phyloP scores from a whole-genome alignment of 169 alveolate species.

The Cryptosporidium sp. region DNA sequence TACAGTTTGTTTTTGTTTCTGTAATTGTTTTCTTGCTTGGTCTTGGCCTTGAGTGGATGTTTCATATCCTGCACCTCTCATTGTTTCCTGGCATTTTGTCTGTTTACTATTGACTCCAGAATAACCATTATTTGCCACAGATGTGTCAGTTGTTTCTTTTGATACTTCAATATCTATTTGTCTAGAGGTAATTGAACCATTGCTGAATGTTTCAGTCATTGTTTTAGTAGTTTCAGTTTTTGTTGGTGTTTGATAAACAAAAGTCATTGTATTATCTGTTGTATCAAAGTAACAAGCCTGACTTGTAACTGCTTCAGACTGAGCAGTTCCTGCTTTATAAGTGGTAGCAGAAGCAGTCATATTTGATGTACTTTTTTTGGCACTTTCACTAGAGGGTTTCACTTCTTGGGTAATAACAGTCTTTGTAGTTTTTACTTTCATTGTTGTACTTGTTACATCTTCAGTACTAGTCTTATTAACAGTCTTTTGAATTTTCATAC shows the following conservation, averaged over 20 bases:
- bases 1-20: conserved; percentile 6
- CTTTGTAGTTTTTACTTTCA: conserved; percentile 24
- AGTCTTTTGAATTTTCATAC: conserved; percentile 29
- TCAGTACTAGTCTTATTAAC: conserved; percentile 10
- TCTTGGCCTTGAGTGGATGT: background rate
- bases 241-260: background rate
- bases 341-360: background rate
- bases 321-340: background rate
- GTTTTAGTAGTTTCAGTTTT: conserved; percentile 58
- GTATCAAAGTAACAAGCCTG: conserved; percentile 19
- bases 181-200: background rate
- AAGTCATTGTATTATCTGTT: conserved; percentile 15
- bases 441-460: background rate
- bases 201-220: conserved; percentile 14
- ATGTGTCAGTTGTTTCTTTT: background rate
- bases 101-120: background rate
- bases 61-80: background rate
- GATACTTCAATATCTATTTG: conserved; percentile 4
- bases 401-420: conserved; percentile 8
- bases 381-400: background rate
- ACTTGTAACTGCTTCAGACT: background rate
- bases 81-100: background rate
- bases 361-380: background rate
- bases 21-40: conserved; percentile 10
- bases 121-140: background rate